phyloP scores from a whole-genome alignment of 306 rosid genomes.

The Ammopiptanthus mongolicus region DNA sequence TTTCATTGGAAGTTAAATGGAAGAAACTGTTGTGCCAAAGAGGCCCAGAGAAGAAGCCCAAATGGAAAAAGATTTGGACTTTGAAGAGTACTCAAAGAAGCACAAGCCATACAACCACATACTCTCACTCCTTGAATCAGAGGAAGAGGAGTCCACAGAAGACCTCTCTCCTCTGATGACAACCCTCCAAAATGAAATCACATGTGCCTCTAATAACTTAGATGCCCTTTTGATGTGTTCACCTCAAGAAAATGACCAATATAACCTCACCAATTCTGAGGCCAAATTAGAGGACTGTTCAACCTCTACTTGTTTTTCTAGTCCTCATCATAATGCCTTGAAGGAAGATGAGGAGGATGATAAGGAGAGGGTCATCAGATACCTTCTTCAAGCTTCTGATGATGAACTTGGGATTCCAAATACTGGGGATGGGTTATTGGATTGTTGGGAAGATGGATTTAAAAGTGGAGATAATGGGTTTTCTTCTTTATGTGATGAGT shows the following conservation, averaged over 20 bases:
- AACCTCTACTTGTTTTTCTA: background rate
- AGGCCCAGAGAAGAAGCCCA: slow-evolving; percentile 51
- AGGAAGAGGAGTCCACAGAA: slow-evolving; percentile 56
- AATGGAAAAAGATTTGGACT: slow-evolving; percentile 21
- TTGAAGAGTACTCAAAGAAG: slow-evolving; percentile 39
- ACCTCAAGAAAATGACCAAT: background rate
- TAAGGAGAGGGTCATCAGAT: slow-evolving; percentile 60
- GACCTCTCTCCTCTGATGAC: slow-evolving; percentile 63
- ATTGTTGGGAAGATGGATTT: slow-evolving; percentile 21
- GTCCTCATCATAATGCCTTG: background rate
- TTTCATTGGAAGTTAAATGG: slow-evolving; percentile 18
- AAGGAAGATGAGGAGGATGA: slow-evolving; percentile 49
- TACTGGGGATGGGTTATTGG: background rate
- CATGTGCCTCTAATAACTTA: background rate
- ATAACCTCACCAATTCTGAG: background rate
- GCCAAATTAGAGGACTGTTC: slow-evolving; percentile 9
- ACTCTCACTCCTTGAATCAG: slow-evolving; percentile 66
- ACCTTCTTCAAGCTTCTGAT: slow-evolving; percentile 81
- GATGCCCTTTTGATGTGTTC: slow-evolving; percentile 4
- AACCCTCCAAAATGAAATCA: slow-evolving; percentile 66
- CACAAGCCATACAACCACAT: slow-evolving; percentile 61
- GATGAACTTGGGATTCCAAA: slow-evolving; percentile 90
- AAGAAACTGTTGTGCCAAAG: slow-evolving; percentile 34
- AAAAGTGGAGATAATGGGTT: slow-evolving; percentile 30
- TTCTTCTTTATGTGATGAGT: slow-evolving; percentile 35